Evolutionary conservation across 441 rosid species (phyloP).

Genomic region (Codiaeum variegatum): DNA sequence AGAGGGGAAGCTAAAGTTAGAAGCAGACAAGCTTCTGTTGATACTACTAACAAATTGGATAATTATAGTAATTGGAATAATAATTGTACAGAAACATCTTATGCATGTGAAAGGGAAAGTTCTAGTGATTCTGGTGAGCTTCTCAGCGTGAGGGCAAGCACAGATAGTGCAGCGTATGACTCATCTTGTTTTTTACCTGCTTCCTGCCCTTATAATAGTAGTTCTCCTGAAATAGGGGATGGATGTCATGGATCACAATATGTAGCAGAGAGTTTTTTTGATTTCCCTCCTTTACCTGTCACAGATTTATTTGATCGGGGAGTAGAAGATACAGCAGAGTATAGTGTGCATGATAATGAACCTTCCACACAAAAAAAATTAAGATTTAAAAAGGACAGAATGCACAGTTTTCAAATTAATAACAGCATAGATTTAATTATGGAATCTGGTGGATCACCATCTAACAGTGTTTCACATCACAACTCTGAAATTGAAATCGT

Average conservation of each 20-base stretch:
- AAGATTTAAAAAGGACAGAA: constrained; percentile 41
- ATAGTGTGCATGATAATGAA: constrained; percentile 28
- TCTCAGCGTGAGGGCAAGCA: constrained; percentile 55
- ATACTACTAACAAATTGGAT: constrained; percentile 41
- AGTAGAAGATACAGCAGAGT: constrained; percentile 40
- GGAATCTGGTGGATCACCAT: constrained; percentile 49
- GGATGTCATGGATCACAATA: constrained; percentile 37
- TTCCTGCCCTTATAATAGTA: constrained; percentile 36
- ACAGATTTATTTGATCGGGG: constrained; percentile 66
- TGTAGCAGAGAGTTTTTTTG: constrained; percentile 43
- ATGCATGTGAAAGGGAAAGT: constrained; percentile 49
- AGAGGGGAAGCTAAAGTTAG: constrained; percentile 43
- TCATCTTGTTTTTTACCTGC: constrained; percentile 48
- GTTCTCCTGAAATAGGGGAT: constrained; percentile 37
- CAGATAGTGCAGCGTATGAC: constrained; percentile 49
- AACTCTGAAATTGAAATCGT: constrained; percentile 62
- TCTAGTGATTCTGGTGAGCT: constrained; percentile 62
- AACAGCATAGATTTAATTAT: constrained; percentile 71
- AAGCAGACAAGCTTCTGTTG: constrained; percentile 38
- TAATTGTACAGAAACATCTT: constrained; percentile 52
- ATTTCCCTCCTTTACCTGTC: constrained; percentile 68
- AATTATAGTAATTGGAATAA: constrained; percentile 46
- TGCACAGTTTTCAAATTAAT: constrained; percentile 71
- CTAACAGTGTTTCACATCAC: constrained; percentile 28
- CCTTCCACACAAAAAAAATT: constrained; percentile 30